phyloP scores from a whole-genome alignment of 1,284 basidiomycete species.

The Anthracocystis walkeri region DNA sequence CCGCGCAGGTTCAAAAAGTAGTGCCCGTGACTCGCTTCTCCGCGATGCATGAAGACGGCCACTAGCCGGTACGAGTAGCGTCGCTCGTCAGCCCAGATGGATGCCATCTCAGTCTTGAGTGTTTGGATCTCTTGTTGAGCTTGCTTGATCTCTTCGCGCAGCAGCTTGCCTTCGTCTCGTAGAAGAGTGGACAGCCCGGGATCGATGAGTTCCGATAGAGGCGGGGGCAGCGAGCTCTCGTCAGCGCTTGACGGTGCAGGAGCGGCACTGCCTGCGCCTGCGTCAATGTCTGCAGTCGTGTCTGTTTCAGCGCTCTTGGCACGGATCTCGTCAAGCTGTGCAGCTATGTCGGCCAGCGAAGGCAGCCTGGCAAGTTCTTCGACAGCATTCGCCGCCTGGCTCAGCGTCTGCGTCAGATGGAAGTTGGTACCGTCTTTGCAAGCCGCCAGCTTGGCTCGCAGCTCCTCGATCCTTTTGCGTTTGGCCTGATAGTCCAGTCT shows the following conservation, averaged over 20 bases:
- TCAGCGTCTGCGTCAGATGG: constrained; percentile 40
- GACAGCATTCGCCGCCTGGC: constrained; percentile 35
- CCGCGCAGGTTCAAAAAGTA: constrained; percentile 65
- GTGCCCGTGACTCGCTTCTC: constrained; percentile 68
- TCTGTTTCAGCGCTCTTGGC: constrained; percentile 6
- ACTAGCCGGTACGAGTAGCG: constrained; percentile 87
- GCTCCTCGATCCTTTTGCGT: constrained; percentile 42
- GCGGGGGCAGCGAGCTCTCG: constrained; percentile 5
- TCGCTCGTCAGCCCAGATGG: constrained; percentile 79
- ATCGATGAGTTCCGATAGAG: constrained; percentile 30
- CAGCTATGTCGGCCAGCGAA: constrained; percentile 23
- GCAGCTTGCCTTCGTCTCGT: constrained; percentile 38
- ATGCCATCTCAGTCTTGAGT: constrained; percentile 80
- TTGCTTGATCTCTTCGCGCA: constrained; percentile 76
- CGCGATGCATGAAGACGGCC: constrained; percentile 93
- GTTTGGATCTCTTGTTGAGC: constrained; percentile 72
- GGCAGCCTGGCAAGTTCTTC: constrained; percentile 40
- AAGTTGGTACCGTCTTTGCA: constrained; percentile 39
- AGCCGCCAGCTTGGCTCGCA: constrained; percentile 32
- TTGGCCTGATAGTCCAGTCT: constrained; percentile 72
- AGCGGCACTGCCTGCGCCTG: not conserved
- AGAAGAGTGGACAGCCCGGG: constrained; percentile 28
- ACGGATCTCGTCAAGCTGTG: constrained; percentile 28
- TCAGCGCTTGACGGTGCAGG: not conserved
- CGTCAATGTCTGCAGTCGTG: not conserved